Conservation (phyloP, 2,329 filamentous ascomycete genomes). For the Scedosporium minutisporum region DNA sequence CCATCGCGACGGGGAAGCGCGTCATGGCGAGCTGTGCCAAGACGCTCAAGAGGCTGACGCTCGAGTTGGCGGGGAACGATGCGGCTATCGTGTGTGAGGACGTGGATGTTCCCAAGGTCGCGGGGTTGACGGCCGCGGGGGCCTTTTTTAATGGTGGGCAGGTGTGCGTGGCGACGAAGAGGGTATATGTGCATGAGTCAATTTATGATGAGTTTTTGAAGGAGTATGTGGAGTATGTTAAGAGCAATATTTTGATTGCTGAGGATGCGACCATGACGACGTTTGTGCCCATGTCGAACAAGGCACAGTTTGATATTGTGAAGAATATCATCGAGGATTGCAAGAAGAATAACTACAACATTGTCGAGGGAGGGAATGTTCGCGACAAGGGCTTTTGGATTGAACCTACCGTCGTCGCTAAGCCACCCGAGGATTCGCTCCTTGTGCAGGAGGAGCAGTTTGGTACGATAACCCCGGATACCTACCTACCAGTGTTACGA, state of each 20-base stretch:
- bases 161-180: slow-evolving; percentile 35
- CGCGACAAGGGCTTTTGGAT: slow-evolving; percentile 42
- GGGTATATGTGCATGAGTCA: slow-evolving; percentile 50
- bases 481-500: neutral
- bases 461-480: slow-evolving; percentile 15
- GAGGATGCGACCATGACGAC: slow-evolving; percentile 30
- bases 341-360: slow-evolving; percentile 42
- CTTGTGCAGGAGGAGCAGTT: slow-evolving; percentile 46
- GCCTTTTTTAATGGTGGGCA: slow-evolving; percentile 45
- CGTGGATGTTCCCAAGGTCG: slow-evolving; percentile 35
- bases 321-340: slow-evolving; percentile 38
- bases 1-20: slow-evolving; percentile 49
- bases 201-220: slow-evolving; percentile 47
- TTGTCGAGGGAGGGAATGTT: slow-evolving; percentile 34
- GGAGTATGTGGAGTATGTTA: slow-evolving; percentile 19
- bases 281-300: slow-evolving; percentile 54
- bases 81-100: slow-evolving; percentile 49
- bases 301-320: slow-evolving; percentile 51
- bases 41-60: slow-evolving; percentile 50
- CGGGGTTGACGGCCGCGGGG: slow-evolving; percentile 32
- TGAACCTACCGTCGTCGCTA: slow-evolving; percentile 48
- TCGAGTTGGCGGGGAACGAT: slow-evolving; percentile 55
- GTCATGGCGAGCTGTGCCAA: slow-evolving; percentile 46
- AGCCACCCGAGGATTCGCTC: slow-evolving; percentile 44
- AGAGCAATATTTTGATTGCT: slow-evolving; percentile 13